Percentiles rank a stretch among this genome's conserved stretches.
Evolutionary conservation across 257 asterid species (phyloP).

Genomic region (Fraxinus anomala): DNA sequence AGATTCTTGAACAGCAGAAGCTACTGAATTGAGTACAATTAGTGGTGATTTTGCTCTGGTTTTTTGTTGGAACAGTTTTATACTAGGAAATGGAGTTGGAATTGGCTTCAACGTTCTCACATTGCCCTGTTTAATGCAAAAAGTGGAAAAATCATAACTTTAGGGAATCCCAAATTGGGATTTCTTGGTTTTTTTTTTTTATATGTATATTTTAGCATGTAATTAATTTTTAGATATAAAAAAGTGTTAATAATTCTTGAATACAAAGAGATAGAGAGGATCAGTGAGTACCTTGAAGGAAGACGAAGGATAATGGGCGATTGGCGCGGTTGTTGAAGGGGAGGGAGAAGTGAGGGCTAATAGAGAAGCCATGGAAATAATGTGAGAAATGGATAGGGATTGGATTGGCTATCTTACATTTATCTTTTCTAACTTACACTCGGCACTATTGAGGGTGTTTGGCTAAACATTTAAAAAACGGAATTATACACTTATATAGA

Average conservation of each 20-base stretch:
- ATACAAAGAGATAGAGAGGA: too few relatives aligned
- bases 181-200: neutral
- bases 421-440: neutral
- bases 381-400: conserved; percentile 29
- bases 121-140: conserved; percentile 54
- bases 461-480: too few relatives aligned
- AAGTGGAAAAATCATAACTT: conserved; percentile 1
- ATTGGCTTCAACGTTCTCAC: conserved; percentile 46
- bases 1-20: conserved; percentile 23
- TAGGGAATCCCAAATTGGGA: neutral
- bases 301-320: conserved; percentile 38
- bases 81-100: conserved; percentile 39
- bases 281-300: conserved; percentile 57
- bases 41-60: conserved; percentile 36
- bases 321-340: conserved; percentile 22
- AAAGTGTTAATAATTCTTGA: too few relatives aligned
- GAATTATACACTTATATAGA: too few relatives aligned
- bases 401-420: neutral
- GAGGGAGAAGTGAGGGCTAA: conserved; percentile 51
- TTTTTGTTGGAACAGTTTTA: conserved; percentile 38
- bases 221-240: neutral
- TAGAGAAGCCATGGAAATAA: conserved; percentile 54
- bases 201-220: neutral
- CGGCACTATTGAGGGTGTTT: too few relatives aligned
- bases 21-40: conserved; percentile 25